Evolutionary conservation across 345 rosid genomes (phyloP), one percentile per base, ranked within the genome.

Genomic region (Salix koriyanagi): DNA sequence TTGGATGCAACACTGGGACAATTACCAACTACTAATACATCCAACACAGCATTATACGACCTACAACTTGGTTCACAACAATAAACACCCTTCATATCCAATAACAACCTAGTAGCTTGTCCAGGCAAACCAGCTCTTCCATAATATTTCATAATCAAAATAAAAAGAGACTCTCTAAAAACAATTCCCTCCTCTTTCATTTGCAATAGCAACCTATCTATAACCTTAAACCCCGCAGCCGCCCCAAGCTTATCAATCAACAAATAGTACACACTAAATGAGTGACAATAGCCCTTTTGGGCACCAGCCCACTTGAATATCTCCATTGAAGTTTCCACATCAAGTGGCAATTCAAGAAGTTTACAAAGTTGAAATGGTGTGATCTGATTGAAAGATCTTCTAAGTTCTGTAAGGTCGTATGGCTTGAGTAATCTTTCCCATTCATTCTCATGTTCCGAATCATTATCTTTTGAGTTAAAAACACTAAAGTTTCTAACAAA

Each of bases 401-500:
- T 85, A 68, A 90, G 94, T 26, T 87, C 91, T 66, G 84, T 86
- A 42, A 94, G 72, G 78, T 92, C 94, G 73, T 88, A 94, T 69
- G 97, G 97, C 76, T 86, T 92, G 78, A 92, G 88, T 80, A 92
- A 84, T 76, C 86, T 91, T 86, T 92, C 97, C 97, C 97, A 91
- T 74, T 94, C 93, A 26, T 84, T 91, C 74, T 80, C 75, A 41
- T 87, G 68, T 42, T 75, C 85, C 8, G 85, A 81, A 34, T 62
- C 86, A 60, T 78, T 77, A 69, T 62, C 74, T 72, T 48, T 69
- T 48, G 52, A 21, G 34, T 74, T 68, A 6, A 21, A 62, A 65
- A n/a, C 25, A 70, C 74, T 37, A 28, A 19, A 79, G n/a, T 72
- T 71, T 69, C 76, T 77, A 71, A 26, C 23, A 32, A 65, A 72